These are phyloP conservation scores for Ganoderma lucidum DNA, from an alignment of 1,284 basidiomycete genomes.

Conservation along the genomic window DNA sequence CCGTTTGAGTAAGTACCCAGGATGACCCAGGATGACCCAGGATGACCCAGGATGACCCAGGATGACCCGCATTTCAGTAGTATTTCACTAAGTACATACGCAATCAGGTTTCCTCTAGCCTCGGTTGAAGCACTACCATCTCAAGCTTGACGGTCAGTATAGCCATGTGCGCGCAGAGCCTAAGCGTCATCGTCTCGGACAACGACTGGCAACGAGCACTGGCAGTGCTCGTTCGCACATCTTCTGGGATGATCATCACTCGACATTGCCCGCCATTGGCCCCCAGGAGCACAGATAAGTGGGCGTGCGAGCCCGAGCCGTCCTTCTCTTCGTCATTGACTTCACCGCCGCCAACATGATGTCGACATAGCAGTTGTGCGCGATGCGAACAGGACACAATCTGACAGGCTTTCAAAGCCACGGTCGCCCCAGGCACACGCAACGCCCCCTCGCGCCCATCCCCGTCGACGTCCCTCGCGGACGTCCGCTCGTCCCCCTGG, in stretches of 20 bases:
- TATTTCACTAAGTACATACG: background rate
- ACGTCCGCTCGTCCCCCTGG: background rate
- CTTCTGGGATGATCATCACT: slow-evolving; percentile 25
- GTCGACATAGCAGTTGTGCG: slow-evolving; percentile 23
- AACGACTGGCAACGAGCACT: slow-evolving; percentile 4
- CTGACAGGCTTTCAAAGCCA: slow-evolving; percentile 2
- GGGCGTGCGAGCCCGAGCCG: background rate
- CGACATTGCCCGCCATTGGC: slow-evolving; percentile 18
- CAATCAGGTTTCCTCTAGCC: background rate
- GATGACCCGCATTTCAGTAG: background rate
- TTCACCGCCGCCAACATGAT: background rate
- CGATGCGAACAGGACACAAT: slow-evolving; percentile 19
- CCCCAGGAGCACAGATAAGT: slow-evolving; percentile 17
- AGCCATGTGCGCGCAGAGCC: background rate
- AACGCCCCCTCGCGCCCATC: slow-evolving; percentile 6
- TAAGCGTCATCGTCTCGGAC: background rate
- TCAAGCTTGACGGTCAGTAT: background rate
- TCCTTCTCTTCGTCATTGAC: background rate
- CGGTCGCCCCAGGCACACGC: slow-evolving; percentile 2
- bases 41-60: background rate
- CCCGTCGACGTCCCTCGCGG: background rate
- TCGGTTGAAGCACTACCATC: background rate
- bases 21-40: background rate
- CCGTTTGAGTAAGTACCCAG: too few species aligned
- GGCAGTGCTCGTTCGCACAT: slow-evolving; percentile 10